Conservation (phyloP, 1,139 yeast genomes). For the Kodamaea sp. region DNA sequence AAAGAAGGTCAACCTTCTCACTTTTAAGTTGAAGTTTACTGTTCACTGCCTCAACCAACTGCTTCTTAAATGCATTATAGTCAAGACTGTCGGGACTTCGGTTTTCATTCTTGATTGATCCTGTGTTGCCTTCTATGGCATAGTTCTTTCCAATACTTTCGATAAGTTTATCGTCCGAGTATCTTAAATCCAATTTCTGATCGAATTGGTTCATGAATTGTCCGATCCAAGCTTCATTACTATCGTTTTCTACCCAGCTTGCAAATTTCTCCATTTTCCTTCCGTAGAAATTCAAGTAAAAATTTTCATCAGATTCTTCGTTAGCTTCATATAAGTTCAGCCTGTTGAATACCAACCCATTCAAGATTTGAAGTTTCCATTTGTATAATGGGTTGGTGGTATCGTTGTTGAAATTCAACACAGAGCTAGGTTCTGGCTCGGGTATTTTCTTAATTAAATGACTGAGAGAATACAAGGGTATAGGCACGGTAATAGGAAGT, state of each 20-base stretch:
- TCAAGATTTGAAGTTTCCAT: constrained; percentile 39
- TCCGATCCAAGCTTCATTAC: constrained; percentile 3
- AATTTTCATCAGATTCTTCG: constrained; percentile 19
- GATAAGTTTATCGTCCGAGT: constrained; percentile 28
- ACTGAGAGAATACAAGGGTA: constrained; percentile 40
- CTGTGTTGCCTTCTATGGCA: constrained; percentile 3
- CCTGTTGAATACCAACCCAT: constrained; percentile 33
- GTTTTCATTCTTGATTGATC: neutral
- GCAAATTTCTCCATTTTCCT: constrained; percentile 23
- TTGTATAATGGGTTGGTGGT: constrained; percentile 22
- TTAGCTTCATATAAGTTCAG: constrained; percentile 19
- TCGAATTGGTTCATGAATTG: constrained; percentile 22
- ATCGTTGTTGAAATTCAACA: constrained; percentile 20
- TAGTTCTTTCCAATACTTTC: constrained; percentile 22
- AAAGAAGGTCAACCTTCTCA: neutral
- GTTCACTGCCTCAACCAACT: constrained; percentile 5
- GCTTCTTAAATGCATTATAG: constrained; percentile 2
- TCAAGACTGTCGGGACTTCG: constrained; percentile 1
- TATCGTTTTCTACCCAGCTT: constrained; percentile 29
- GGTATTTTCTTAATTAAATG: constrained; percentile 33
- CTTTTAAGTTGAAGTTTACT: constrained; percentile 1
- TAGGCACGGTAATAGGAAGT: constrained; percentile 41
- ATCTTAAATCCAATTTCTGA: constrained; percentile 21
- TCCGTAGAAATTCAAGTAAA: constrained; percentile 30
- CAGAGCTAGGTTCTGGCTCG: constrained; percentile 26